phyloP scores from a whole-genome alignment of 1,284 basidiomycete species.

The Trametes sp. region DNA sequence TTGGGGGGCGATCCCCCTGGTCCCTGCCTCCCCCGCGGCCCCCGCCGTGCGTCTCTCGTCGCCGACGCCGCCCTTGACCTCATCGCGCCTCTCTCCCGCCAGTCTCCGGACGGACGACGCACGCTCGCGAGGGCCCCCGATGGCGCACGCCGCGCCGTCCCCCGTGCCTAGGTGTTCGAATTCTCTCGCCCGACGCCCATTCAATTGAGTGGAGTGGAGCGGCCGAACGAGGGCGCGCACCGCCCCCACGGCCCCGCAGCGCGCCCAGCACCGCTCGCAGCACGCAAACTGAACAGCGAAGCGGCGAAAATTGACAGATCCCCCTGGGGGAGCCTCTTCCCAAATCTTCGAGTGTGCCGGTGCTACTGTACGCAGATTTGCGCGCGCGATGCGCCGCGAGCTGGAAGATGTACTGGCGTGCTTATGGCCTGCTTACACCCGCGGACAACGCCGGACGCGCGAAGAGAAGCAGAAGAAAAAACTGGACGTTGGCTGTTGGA shows the following conservation, averaged over 20 bases:
- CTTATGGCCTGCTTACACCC: too few species aligned
- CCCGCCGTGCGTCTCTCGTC: neutral
- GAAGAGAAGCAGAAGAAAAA: too few species aligned
- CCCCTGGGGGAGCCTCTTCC: neutral
- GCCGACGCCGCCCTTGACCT: conserved; percentile 10
- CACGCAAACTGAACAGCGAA: conserved; percentile 8
- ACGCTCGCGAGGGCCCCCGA: neutral
- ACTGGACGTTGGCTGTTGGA: too few species aligned
- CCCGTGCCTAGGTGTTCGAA: neutral
- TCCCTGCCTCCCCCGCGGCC: neutral
- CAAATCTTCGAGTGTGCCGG: neutral
- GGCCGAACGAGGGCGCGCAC: neutral
- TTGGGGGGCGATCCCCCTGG: neutral
- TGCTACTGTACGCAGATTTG: neutral
- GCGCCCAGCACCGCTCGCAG: conserved; percentile 1
- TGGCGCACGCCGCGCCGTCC: neutral
- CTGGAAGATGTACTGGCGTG: too few species aligned
- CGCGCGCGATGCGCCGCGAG: neutral
- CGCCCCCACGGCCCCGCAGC: conserved; percentile 5
- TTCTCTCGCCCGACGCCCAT: neutral
- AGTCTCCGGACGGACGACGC: too few species aligned
- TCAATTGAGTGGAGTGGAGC: neutral
- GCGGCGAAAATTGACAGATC: neutral
- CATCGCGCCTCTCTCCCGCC: neutral
- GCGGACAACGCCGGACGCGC: too few species aligned